Evolutionary conservation across 345 rosid genomes (phyloP), one percentile per base, ranked within the genome.

Genomic region (Sonneratia caseolaris): DNA sequence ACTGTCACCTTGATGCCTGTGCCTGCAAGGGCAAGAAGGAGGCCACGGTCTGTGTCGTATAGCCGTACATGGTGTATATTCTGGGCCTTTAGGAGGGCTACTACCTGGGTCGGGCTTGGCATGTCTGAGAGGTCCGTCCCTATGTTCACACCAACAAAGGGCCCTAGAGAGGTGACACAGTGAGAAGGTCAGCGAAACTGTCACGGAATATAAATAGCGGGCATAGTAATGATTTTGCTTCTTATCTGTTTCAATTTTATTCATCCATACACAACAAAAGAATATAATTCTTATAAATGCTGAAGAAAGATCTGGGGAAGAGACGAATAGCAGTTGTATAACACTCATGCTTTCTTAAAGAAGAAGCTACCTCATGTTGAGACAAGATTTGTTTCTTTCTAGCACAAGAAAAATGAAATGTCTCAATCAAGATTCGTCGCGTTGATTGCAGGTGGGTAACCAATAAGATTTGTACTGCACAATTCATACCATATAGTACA

Each of bases 41-140:
- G 84, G 24, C 88, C 86, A 18, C 79, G 86, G 75, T 96, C 98
- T 32, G 96, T 88, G 81, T 96, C 93, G 48, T 82, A 96, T 38
- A 96, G 91, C 70, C 97, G 87, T 68, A 96, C 93, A 62, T 90
- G 87, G 68, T 78, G 80, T 42, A 96, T 85, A 78, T 83, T 91
- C 73, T 96, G 99, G 71, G 96, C 83, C 85, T 85, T 92, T 62
- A 96, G 95, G 64, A 96, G 94, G 70, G 91, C 79, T 56, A 81
- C 98, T 64, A 88, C 93, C 85, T 92, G 88, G 75, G 95, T 86
- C 45, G 98, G 95, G 76, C 85, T 86, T 22, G 98, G 97, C 97
- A 96, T 89, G 76, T 91, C 81, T 1, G 98, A 89, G 35, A 96
- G 82, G 74, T 89, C 91, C 3, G 91, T 92, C 47, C 98, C 99